These are phyloP conservation scores for Patellifolia procumbens DNA, from an alignment of 179 eudicot species.

Conservation along the genomic window DNA sequence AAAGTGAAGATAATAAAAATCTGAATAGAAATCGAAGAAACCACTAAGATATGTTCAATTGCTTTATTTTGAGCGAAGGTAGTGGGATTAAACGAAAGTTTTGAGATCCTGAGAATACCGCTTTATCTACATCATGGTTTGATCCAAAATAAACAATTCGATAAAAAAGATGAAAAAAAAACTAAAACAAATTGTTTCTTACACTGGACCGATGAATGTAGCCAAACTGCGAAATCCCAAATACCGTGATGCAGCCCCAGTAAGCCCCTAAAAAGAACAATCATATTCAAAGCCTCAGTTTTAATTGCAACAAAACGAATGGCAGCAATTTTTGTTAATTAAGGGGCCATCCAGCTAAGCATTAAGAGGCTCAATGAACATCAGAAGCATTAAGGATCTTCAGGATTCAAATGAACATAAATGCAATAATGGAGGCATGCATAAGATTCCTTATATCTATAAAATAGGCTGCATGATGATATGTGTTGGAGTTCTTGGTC, in stretches of 20 bases:
- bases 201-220: constrained; percentile 79
- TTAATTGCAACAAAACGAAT: neutral
- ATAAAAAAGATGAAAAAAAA: neutral
- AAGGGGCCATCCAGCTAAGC: neutral
- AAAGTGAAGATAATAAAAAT: too few relatives aligned
- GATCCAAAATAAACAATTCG: neutral
- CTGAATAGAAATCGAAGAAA: too few relatives aligned
- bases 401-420: neutral
- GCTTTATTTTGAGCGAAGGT: too few relatives aligned
- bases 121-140: too few relatives aligned
- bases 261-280: constrained; percentile 50
- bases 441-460: too few relatives aligned
- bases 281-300: neutral
- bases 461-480: neutral
- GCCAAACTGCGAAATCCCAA: constrained; percentile 76
- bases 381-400: neutral
- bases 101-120: too few relatives aligned
- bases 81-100: too few relatives aligned
- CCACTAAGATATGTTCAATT: too few relatives aligned
- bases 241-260: constrained; percentile 71
- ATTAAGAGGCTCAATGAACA: neutral
- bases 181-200: constrained; percentile 1
- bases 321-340: neutral
- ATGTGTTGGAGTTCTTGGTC: neutral
- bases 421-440: neutral